phyloP scores from a whole-genome alignment of 192 early-diverging fungal genomes.

The Physocladia obscura region DNA sequence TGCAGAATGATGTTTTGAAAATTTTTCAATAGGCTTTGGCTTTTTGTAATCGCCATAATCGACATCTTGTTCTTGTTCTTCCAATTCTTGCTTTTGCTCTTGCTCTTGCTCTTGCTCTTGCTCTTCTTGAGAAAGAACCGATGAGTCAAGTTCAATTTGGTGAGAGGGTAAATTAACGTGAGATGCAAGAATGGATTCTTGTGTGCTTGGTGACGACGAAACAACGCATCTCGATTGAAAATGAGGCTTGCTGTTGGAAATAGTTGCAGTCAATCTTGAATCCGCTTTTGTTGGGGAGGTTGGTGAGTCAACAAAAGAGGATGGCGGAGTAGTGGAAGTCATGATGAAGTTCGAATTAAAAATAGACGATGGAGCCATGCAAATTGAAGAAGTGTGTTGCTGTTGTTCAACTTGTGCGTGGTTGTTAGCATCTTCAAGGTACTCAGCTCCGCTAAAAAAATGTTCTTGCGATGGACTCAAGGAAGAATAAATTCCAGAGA shows the following conservation, averaged over 20 bases:
- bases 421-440: background rate
- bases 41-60: background rate
- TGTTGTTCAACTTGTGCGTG: too few relatives aligned
- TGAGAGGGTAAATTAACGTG: background rate
- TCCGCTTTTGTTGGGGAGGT: background rate
- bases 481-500: background rate
- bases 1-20: background rate
- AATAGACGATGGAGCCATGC: slow-evolving; percentile 6
- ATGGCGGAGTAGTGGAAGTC: background rate
- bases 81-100: too few relatives aligned
- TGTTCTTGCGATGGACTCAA: background rate
- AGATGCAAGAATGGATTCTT: too few relatives aligned
- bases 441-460: background rate
- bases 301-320: background rate
- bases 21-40: too few relatives aligned
- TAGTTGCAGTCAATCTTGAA: background rate
- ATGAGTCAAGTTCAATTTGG: background rate
- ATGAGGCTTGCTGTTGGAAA: too few relatives aligned
- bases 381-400: slow-evolving; percentile 19
- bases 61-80: too few relatives aligned
- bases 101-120: too few relatives aligned
- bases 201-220: too few relatives aligned
- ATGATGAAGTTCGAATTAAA: background rate
- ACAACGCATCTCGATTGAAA: too few relatives aligned
- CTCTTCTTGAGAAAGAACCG: too few relatives aligned